Percentiles rank a stretch among this genome's conserved stretches.
These are phyloP conservation scores for Gossypium armourianum DNA, from an alignment of 441 rosid species.

Conservation along the genomic window DNA sequence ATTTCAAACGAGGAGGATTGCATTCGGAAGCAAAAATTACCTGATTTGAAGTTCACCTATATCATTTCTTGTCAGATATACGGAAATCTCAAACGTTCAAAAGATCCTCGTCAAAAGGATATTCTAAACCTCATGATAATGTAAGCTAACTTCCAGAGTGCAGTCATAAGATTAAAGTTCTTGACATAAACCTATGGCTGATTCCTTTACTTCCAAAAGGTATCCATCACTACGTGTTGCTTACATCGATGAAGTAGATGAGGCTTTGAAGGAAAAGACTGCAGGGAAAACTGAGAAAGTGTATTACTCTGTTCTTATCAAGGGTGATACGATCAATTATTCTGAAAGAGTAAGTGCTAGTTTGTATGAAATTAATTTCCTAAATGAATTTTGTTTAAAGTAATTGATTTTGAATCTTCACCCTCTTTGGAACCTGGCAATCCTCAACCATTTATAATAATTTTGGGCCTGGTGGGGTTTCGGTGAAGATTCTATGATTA, in stretches of 20 bases:
- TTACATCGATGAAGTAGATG: slow-evolving; percentile 75
- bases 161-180: slow-evolving; percentile 12
- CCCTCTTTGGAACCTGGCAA: neutral
- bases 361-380: slow-evolving; percentile 9
- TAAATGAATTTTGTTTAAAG: neutral
- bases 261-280: slow-evolving; percentile 26
- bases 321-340: slow-evolving; percentile 45
- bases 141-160: slow-evolving; percentile 35
- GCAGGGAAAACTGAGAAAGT: slow-evolving; percentile 37
- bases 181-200: slow-evolving; percentile 9
- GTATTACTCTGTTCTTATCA: slow-evolving; percentile 79
- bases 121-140: slow-evolving; percentile 69
- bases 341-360: slow-evolving; percentile 1
- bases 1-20: slow-evolving; percentile 22
- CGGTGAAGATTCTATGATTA: neutral
- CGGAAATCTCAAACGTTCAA: slow-evolving; percentile 64
- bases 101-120: slow-evolving; percentile 32
- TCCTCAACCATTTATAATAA: neutral
- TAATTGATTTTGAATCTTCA: neutral
- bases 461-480: neutral
- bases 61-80: slow-evolving; percentile 88
- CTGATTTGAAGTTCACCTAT: slow-evolving; percentile 85
- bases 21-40: slow-evolving; percentile 45
- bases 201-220: slow-evolving; percentile 29
- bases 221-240: slow-evolving; percentile 83